Evolutionary conservation across 2,329 filamentous ascomycete genomes (phyloP), one percentile per base, ranked within the genome.

Genomic region (Alternaria gaisen): DNA sequence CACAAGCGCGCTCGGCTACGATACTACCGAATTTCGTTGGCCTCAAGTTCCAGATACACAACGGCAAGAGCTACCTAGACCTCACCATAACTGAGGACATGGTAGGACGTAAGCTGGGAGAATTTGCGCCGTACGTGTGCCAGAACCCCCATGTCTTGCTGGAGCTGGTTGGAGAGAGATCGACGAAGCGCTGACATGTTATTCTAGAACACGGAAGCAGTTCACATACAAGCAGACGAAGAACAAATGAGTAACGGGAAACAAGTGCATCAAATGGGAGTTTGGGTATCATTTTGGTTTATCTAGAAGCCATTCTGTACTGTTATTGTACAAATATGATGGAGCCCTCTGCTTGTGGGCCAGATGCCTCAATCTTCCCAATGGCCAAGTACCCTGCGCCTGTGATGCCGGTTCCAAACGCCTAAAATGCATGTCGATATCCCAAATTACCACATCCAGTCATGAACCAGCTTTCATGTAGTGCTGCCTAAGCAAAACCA

Each of bases 11-110:
- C 67, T 87, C 90, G 58, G 94, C 94, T 32, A 97, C 93, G 6
- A 95, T 97, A 72, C 85, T 97, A 58, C 94, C 94, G 65, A 96
- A 91, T 80, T 97, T 97, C 77, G 92, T 97, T 55, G 93, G 93
- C 14, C 83, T 97, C 72, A 90, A 88, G 77, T 97, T 97, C 80
- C 90, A 94, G 80, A 87, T 97, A 61, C 91, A 97, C 83, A 97
- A 97, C 78, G 94, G 94, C 73, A 97, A 95, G 83, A 86, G 86
- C 32, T 97, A 97, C 80, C 82, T 90, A 71, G 91, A 95, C 69
- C 85, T 97, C 56, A 86, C 85, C 67, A 91, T 97, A 65, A 97
- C 93, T 16, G 94, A 97, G 78, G 92, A 97, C 74, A 97, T 97
- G 94, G 94, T 97, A 51, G 94, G 94, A 55, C 91, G 95, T 80